phyloP scores from a whole-genome alignment of 2,329 filamentous ascomycete species.

The Coniella lustricola region DNA sequence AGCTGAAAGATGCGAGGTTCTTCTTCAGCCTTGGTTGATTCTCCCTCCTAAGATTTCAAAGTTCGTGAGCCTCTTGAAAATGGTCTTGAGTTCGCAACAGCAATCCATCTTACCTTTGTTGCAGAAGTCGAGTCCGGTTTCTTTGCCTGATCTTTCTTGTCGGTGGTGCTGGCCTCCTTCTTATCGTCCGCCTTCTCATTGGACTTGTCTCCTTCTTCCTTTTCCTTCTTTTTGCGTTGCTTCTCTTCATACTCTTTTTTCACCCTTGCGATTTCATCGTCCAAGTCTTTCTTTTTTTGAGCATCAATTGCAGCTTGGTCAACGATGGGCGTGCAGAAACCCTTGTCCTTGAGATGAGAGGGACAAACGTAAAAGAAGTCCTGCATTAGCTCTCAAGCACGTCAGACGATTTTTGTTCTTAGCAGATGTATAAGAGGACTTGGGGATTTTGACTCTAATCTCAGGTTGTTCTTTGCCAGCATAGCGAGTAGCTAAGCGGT shows the following conservation, averaged over 20 bases:
- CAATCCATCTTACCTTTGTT: slow-evolving; percentile 21
- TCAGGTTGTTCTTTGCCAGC: not conserved
- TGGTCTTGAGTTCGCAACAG: not conserved
- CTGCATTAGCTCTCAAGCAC: slow-evolving; percentile 24
- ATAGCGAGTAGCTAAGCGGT: not conserved
- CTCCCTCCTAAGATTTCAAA: slow-evolving; percentile 33
- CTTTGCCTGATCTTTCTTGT: slow-evolving; percentile 32
- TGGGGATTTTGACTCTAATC: too few relatives aligned
- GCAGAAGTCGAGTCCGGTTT: slow-evolving; percentile 27
- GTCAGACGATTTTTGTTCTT: slow-evolving; percentile 2
- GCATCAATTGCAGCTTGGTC: slow-evolving; percentile 59
- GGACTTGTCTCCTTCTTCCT: slow-evolving; percentile 52
- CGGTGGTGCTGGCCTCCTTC: slow-evolving; percentile 28
- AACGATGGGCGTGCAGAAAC: slow-evolving; percentile 71
- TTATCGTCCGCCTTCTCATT: slow-evolving; percentile 42
- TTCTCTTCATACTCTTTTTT: slow-evolving; percentile 75
- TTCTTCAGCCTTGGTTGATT: slow-evolving; percentile 44
- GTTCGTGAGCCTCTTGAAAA: slow-evolving; percentile 26
- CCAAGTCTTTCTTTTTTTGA: slow-evolving; percentile 58
- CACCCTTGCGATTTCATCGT: slow-evolving; percentile 56
- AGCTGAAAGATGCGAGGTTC: slow-evolving; percentile 77
- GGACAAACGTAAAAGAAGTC: slow-evolving; percentile 92
- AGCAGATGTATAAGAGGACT: too few relatives aligned
- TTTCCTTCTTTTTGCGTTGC: slow-evolving; percentile 60
- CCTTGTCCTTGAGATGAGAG: slow-evolving; percentile 71